Base-by-base conservation (phyloP, 768 basidiomycete species). In the Termitomyces heimii region DNA sequence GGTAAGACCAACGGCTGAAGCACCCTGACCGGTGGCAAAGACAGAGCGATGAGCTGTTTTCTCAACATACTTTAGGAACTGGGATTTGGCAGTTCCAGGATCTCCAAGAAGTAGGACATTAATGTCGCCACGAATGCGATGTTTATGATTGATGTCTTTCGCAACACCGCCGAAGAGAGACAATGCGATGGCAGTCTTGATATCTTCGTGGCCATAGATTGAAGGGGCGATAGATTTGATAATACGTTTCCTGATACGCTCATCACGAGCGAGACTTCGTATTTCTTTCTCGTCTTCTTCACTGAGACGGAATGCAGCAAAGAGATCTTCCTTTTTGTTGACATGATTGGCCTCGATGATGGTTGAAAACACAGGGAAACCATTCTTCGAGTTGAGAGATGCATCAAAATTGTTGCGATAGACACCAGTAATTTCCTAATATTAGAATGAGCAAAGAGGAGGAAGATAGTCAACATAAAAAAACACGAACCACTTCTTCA, bases 371-470 rank as follows among this genome's bases (percentile, higher is more conserved):
- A 99, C 97, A 2, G 97, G 97, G 76, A 99, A 99, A 7, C 97
- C 97, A 64, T 99, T 98, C 75, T 98, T 98, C 28, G 93, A 86
- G 71, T 99, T 99, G 64, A 99, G 83, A 3, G 95, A 92, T 22
- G 96, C 94, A 67, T 98, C 97, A 60, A 98, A 99, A 71, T 98
- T 98, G 76, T 99, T 99, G 63, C 95, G 86, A 70, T 99, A 99
- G 62, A 98, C 85, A 49, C 96, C 97, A 14, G 97, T 98, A 20
- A 98, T 86, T 81, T 99, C 97, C 94, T 96, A 62, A 39, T 24
- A 7, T 22, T 29, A 26, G 5, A 45, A 45, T 53, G n/a, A 54
- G 49, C 66, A 50, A 68, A 52, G 26, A 14, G 5, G 28, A 40
- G 8, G 46, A 3, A 48, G 48, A n/a, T 20, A 7, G 14, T 13